These are phyloP conservation scores for Curvularia sp. DNA, from an alignment of 2,329 filamentous ascomycete species.

Conservation along the genomic window DNA sequence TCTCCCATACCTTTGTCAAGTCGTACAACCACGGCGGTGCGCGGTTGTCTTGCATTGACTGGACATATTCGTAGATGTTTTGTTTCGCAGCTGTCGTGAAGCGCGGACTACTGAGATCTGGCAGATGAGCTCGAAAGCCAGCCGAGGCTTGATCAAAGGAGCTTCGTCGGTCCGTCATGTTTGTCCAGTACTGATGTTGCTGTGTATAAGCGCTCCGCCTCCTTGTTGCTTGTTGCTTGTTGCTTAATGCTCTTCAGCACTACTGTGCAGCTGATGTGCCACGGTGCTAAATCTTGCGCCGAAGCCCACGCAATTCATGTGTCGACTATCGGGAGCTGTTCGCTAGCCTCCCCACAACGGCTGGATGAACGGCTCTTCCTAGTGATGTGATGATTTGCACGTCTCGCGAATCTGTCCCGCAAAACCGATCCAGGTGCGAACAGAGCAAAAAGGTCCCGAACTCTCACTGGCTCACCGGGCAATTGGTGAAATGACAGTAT, in stretches of 20 bases:
- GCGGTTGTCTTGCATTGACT: slow-evolving; percentile 65
- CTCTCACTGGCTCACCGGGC: not conserved
- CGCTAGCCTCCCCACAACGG: slow-evolving; percentile 1
- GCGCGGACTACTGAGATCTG: slow-evolving; percentile 66
- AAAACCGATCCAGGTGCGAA: not conserved
- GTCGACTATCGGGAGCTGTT: not conserved
- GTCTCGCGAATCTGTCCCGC: not conserved
- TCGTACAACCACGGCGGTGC: slow-evolving; percentile 69
- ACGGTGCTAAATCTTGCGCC: slow-evolving; percentile 16
- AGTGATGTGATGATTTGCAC: not conserved
- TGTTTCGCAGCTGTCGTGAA: slow-evolving; percentile 70
- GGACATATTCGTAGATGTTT: slow-evolving; percentile 68
- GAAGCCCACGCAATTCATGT: slow-evolving; percentile 8
- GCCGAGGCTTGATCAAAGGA: slow-evolving; percentile 39
- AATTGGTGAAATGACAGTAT: not conserved
- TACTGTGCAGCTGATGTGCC: not conserved
- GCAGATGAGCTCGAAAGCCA: slow-evolving; percentile 66
- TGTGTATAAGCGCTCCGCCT: not conserved
- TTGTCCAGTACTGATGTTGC: not conserved
- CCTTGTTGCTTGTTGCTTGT: not conserved
- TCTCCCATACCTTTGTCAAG: slow-evolving; percentile 49
- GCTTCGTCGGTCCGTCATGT: slow-evolving; percentile 28
- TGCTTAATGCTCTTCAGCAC: not conserved
- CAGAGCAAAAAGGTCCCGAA: not conserved
- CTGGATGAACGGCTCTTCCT: slow-evolving; percentile 26